Evolutionary conservation across 371 early-diverging fungal genomes (phyloP), one percentile per base, ranked within the genome.

Genomic region (Mortierella sp.): DNA sequence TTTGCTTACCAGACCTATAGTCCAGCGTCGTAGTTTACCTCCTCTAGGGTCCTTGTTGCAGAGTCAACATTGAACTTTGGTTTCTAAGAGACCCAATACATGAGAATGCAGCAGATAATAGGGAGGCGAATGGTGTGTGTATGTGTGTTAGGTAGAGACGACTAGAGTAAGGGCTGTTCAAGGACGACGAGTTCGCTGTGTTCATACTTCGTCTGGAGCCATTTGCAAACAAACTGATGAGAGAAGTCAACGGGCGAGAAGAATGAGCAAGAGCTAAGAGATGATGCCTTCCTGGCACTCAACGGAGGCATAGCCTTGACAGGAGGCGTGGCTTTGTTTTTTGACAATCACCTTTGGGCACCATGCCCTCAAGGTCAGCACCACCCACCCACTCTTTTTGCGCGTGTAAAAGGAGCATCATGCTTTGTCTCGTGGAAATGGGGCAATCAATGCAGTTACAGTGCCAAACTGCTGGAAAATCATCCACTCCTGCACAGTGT

Each of bases 21-120:
- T 31, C 42, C 19, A 43, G 52, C 16, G 53, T 21, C 27, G 43
- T 21, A 5, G 34, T 24, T 48, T 62, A 62, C 72, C 53, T 72
- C 67, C 18, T 72, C 73, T 1, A 72, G 59, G 51, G 67, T 63
- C 46, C 55, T 38, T 18, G 67, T 38, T 27, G 73, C 73, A 4
- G 66, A 55, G 30, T 63, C 62, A 27, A 53, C 55, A 46, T 72
- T 67, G 42, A 72, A 72, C 58, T 71, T 64, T 28, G 27, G 42
- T 46, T 64, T 71, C 65, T 68, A 34, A 43, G 24, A 3, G 8
- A 39, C 7, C 21, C 18, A 26, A 16, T n/a, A n/a, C n/a, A n/a
- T n/a, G n/a, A n/a, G n/a, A n/a, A n/a, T n/a, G n/a, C n/a, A n/a
- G 34, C 34, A 10, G 34, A 34, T 34, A 27, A 41, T 3, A 38